Evolutionary conservation across 305 asterid species (phyloP).

Genomic region (Fraxinus paxiana): DNA sequence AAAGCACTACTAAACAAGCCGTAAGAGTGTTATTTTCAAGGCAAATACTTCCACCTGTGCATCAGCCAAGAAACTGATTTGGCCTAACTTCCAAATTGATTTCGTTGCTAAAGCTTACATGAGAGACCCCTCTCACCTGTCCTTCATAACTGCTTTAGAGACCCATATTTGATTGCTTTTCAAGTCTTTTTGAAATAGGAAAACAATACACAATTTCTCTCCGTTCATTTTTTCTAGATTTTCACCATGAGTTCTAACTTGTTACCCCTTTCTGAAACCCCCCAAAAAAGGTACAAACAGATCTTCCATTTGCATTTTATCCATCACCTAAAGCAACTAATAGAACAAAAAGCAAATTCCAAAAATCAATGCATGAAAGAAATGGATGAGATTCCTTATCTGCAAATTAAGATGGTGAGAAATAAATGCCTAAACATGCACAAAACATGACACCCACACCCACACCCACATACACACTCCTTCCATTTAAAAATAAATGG

Average conservation of each 20-base stretch:
- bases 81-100: not conserved
- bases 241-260: not conserved
- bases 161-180: not conserved
- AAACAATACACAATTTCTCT: not conserved
- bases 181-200: not conserved
- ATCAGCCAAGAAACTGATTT: not conserved
- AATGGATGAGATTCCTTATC: not conserved
- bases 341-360: not conserved
- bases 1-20: not conserved
- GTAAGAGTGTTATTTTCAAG: not conserved
- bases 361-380: not conserved
- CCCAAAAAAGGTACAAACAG: not conserved
- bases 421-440: not conserved
- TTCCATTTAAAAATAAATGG: not conserved
- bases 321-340: not conserved
- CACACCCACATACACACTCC: not conserved
- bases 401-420: not conserved
- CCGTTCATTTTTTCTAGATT: not conserved
- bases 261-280: not conserved
- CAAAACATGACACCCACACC: not conserved
- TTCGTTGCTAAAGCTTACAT: not conserved
- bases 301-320: not conserved
- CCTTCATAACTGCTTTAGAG: not conserved
- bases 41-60: not conserved
- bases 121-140: not conserved